These are phyloP conservation scores for Solanum tacnaense DNA, from an alignment of 257 asterid species.

Conservation along the genomic window DNA sequence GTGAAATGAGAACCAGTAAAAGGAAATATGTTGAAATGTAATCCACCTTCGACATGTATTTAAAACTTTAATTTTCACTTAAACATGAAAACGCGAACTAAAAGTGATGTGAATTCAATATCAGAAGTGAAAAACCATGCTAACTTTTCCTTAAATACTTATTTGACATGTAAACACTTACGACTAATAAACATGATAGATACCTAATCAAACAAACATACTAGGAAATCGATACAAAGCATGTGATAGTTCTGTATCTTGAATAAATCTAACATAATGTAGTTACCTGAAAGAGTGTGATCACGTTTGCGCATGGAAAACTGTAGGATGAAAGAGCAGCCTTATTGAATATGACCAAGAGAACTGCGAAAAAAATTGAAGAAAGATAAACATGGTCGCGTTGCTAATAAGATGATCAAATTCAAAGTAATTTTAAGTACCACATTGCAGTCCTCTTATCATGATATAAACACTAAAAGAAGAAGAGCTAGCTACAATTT, in stretches of 20 bases:
- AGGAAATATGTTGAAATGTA: neutral
- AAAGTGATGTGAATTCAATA: neutral
- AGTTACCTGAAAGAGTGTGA: constrained; percentile 17
- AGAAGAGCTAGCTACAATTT: neutral
- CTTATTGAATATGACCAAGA: constrained; percentile 14
- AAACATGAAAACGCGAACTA: neutral
- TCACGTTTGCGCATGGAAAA: constrained; percentile 13
- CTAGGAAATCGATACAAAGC: neutral
- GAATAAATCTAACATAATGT: neutral
- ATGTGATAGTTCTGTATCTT: neutral
- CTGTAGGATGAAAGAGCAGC: constrained; percentile 15
- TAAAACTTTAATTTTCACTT: neutral
- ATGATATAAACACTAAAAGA: neutral
- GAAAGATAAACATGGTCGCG: neutral
- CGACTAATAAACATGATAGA: neutral
- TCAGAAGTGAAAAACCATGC: neutral
- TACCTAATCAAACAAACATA: neutral
- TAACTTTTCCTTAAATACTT: neutral
- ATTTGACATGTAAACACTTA: neutral
- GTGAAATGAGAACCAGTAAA: neutral
- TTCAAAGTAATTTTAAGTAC: neutral
- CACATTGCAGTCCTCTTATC: neutral
- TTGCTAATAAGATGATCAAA: neutral
- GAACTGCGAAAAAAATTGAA: neutral
- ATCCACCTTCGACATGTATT: neutral